Percentiles rank a stretch among this genome's conserved stretches.
Evolutionary conservation across 139 green algal genomes (phyloP).

Genomic region (Chlamydomonas eustigma): DNA sequence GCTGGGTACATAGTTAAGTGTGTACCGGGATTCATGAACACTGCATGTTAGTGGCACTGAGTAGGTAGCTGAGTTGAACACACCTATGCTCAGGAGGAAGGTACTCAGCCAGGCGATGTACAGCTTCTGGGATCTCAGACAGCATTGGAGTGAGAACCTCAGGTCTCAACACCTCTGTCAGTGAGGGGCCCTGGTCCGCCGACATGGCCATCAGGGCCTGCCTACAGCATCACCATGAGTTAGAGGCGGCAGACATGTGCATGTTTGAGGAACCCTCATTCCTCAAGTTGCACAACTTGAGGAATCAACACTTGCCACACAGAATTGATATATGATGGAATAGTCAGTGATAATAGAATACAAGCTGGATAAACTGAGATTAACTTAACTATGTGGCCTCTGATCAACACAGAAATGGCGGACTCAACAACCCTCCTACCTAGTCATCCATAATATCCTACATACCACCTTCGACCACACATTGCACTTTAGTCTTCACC

Average conservation of each 20-base stretch:
- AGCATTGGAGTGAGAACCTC: constrained; percentile 56
- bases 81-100: constrained; percentile 51
- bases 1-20: background rate
- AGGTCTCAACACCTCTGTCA: constrained; percentile 55
- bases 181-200: constrained; percentile 32
- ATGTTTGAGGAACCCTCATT: too few species aligned
- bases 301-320: background rate
- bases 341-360: background rate
- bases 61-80: background rate
- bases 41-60: background rate
- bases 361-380: background rate
- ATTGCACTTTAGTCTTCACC: background rate
- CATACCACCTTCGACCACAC: too few species aligned
- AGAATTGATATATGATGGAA: background rate
- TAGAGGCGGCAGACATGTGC: background rate
- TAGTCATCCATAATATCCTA: too few species aligned
- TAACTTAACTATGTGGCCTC: background rate
- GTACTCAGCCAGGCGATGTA: constrained; percentile 39
- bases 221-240: background rate
- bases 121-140: constrained; percentile 27
- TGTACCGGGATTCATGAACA: background rate
- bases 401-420: too few species aligned
- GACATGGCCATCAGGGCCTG: background rate
- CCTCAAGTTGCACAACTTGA: background rate
- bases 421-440: too few species aligned